Evolutionary conservation across 202 grass and related monocot genomes (phyloP).

Genomic region (Brachypodium distachyon): DNA sequence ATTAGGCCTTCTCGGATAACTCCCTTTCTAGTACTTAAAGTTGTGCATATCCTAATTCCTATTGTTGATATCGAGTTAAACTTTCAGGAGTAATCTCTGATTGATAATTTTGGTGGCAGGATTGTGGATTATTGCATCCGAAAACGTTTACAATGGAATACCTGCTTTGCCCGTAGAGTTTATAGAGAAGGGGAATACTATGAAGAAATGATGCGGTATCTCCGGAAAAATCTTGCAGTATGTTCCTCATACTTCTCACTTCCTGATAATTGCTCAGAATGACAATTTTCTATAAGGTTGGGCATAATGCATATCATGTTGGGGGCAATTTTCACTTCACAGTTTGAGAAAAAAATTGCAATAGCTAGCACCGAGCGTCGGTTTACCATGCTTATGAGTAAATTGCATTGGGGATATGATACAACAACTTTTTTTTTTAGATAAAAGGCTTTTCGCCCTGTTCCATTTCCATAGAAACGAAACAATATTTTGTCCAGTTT

Average conservation of each 20-base stretch:
- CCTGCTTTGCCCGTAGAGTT: slow-evolving; percentile 76
- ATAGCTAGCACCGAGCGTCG: no score
- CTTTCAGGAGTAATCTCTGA: not conserved
- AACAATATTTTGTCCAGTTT: no score
- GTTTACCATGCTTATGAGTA: not conserved
- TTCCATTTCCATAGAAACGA: no score
- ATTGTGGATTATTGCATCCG: slow-evolving; percentile 74
- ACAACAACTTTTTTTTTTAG: not conserved
- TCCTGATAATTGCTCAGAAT: not conserved
- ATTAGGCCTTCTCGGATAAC: not conserved
- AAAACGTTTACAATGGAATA: slow-evolving; percentile 85
- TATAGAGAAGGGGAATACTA: slow-evolving; percentile 90
- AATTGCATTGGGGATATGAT: not conserved
- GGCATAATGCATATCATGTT: not conserved
- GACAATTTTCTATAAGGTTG: not conserved
- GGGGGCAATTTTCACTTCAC: not conserved
- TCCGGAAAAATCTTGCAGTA: slow-evolving; percentile 77
- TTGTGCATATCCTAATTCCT: not conserved
- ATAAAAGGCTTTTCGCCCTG: no score
- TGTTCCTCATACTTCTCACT: not conserved
- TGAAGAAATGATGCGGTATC: slow-evolving; percentile 96
- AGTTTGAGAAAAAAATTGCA: slow-evolving; percentile 2
- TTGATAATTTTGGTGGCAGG: slow-evolving; percentile 39
- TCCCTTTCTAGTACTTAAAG: not conserved
- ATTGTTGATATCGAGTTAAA: slow-evolving; percentile 9